phyloP scores from a whole-genome alignment of 805 yeast species.

The Metschnikowia amazonensis region DNA sequence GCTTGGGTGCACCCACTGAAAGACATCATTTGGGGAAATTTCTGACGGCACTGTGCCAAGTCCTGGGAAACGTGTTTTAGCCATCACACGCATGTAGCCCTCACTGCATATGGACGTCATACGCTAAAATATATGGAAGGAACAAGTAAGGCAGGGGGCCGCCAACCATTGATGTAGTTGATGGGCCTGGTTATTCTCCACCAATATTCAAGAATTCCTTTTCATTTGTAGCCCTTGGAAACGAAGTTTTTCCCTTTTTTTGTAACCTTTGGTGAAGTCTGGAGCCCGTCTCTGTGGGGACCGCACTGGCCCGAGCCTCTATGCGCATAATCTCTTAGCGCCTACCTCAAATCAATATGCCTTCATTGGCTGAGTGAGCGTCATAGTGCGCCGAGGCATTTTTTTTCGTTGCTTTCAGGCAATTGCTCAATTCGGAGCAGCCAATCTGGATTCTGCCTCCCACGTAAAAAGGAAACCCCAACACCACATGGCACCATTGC shows the following conservation, averaged over 20 bases:
- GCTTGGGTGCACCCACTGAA: neutral
- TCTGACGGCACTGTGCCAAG: neutral
- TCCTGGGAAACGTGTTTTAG: neutral
- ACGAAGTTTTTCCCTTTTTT: neutral
- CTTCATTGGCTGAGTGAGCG: constrained; percentile 14
- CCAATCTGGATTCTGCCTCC: neutral
- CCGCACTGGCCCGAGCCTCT: constrained; percentile 6
- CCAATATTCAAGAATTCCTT: too few relatives aligned
- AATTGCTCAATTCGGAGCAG: neutral
- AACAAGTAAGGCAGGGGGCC: neutral
- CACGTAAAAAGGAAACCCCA: neutral
- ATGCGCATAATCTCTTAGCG: constrained; percentile 12
- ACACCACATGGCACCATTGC: neutral
- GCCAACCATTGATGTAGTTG: neutral
- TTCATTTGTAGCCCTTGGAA: neutral
- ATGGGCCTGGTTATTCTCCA: too few relatives aligned
- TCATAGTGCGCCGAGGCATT: constrained; percentile 12
- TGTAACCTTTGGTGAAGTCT: too few relatives aligned
- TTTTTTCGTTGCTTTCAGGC: constrained; percentile 1
- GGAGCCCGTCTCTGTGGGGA: neutral
- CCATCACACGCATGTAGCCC: constrained; percentile 1
- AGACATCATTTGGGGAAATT: neutral
- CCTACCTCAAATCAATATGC: constrained; percentile 5
- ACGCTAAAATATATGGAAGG: neutral
- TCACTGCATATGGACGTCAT: neutral